Evolutionary conservation across 345 rosid genomes (phyloP).

Genomic region (Heritiera littoralis): DNA sequence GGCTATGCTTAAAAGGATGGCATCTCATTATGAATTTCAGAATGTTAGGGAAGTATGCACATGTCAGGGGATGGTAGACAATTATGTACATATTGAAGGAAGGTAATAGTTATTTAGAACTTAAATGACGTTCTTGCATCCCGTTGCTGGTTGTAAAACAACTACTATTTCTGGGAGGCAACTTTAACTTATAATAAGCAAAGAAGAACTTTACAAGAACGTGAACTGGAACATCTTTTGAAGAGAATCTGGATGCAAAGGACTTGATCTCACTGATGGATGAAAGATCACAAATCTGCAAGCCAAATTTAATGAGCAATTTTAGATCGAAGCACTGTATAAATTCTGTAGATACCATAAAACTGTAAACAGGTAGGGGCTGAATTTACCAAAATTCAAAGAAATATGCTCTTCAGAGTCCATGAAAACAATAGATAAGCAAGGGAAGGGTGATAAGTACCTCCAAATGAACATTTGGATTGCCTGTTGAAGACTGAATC

Average conservation of each 20-base stretch:
- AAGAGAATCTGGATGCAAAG: conserved; percentile 71
- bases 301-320: conserved; percentile 27
- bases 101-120: conserved; percentile 1
- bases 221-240: conserved; percentile 73
- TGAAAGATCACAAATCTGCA: conserved; percentile 89
- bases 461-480: conserved; percentile 75
- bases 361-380: neutral
- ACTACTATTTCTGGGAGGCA: neutral
- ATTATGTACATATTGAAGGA: neutral
- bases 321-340: conserved; percentile 4
- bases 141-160: neutral
- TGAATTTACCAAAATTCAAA: conserved; percentile 2
- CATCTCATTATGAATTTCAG: neutral
- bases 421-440: neutral
- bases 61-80: neutral
- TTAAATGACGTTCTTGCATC: neutral
- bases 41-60: neutral
- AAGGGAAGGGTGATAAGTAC: conserved; percentile 35
- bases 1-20: neutral
- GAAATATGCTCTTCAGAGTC: neutral
- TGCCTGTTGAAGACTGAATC: conserved; percentile 70
- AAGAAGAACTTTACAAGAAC: conserved; percentile 55
- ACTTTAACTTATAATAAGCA: neutral
- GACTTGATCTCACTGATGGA: conserved; percentile 74
- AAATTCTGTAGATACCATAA: neutral